phyloP scores from a whole-genome alignment of 2,329 filamentous ascomycete species.

The Monosporascus sp. region DNA sequence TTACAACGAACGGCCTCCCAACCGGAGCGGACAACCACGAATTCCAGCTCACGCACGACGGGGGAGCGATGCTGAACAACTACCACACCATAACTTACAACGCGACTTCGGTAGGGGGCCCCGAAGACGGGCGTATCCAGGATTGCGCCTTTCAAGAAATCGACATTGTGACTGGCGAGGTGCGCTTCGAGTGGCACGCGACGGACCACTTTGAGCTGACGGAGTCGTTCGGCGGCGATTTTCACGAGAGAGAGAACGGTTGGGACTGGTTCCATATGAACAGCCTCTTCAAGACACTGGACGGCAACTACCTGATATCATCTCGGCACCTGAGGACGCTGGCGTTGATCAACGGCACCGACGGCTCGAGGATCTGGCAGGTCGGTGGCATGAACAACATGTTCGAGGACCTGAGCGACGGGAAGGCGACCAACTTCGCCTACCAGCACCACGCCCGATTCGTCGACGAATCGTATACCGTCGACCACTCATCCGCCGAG shows the following conservation, averaged over 20 bases:
- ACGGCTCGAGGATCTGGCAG: slow-evolving; percentile 31
- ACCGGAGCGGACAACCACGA: slow-evolving; percentile 9
- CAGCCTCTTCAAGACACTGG: slow-evolving; percentile 28
- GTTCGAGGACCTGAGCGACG: slow-evolving; percentile 31
- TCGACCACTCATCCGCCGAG: slow-evolving; percentile 15
- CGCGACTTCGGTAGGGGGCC: slow-evolving; percentile 5
- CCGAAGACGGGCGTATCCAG: slow-evolving; percentile 5
- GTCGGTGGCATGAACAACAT: slow-evolving; percentile 33
- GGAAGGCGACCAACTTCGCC: slow-evolving; percentile 29
- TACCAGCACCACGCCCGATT: slow-evolving; percentile 37
- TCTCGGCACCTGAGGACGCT: slow-evolving; percentile 27
- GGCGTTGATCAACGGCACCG: slow-evolving; percentile 26
- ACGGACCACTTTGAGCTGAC: slow-evolving; percentile 15
- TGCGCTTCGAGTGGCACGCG: slow-evolving; percentile 10
- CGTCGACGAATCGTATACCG: slow-evolving; percentile 11
- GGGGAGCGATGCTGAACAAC: slow-evolving; percentile 4
- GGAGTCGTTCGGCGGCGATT: slow-evolving; percentile 8
- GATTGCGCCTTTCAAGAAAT: slow-evolving; percentile 10
- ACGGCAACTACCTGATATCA: slow-evolving; percentile 34
- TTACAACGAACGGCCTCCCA: neutral
- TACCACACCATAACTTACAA: slow-evolving; percentile 4
- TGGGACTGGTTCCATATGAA: slow-evolving; percentile 38
- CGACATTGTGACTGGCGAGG: slow-evolving; percentile 5
- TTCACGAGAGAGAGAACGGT: slow-evolving; percentile 1
- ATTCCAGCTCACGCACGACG: slow-evolving; percentile 8